These are phyloP conservation scores for Aspergillus arachidicola DNA, from an alignment of 2,329 filamentous ascomycete species.

Conservation along the genomic window DNA sequence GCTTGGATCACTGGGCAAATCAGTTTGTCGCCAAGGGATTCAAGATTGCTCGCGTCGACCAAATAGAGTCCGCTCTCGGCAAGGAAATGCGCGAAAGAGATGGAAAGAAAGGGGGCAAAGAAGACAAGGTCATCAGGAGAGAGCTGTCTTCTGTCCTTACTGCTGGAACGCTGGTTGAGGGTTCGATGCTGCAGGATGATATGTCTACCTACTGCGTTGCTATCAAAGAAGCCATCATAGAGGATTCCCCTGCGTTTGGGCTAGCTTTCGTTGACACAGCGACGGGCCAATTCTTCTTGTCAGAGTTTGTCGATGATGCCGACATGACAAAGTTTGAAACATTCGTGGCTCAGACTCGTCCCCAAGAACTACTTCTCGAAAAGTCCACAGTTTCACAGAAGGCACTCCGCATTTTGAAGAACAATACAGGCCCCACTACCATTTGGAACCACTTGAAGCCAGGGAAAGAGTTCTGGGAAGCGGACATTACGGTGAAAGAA, in stretches of 20 bases:
- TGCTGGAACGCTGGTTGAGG: slow-evolving; percentile 89
- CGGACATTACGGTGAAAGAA: slow-evolving; percentile 78
- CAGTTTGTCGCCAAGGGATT: slow-evolving; percentile 98
- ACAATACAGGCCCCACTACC: slow-evolving; percentile 88
- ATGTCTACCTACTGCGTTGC: slow-evolving; percentile 96
- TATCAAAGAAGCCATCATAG: slow-evolving; percentile 76
- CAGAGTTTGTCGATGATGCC: slow-evolving; percentile 86
- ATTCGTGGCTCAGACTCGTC: slow-evolving; percentile 86
- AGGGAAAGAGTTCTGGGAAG: slow-evolving; percentile 85
- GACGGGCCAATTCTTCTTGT: slow-evolving; percentile 92
- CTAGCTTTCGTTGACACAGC: slow-evolving; percentile 94
- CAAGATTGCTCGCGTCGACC: slow-evolving; percentile 95
- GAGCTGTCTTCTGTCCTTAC: slow-evolving; percentile 91
- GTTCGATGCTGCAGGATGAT: slow-evolving; percentile 95
- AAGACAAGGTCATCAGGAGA: slow-evolving; percentile 89
- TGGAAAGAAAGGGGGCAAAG: slow-evolving; percentile 58
- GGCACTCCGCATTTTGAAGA: slow-evolving; percentile 89
- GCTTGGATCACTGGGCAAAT: slow-evolving; percentile 94
- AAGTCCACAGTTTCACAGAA: slow-evolving; percentile 86
- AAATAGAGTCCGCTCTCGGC: slow-evolving; percentile 91
- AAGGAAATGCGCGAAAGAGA: slow-evolving; percentile 99
- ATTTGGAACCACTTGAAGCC: slow-evolving; percentile 95
- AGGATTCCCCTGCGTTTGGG: slow-evolving; percentile 81
- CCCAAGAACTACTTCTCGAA: slow-evolving; percentile 85
- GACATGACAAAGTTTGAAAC: slow-evolving; percentile 98